A percentile compares a stretch with the other conserved stretches of the same genome.
These are phyloP conservation scores for Diophrys sp. DNA, from an alignment of 73 alveolate species.

Conservation along the genomic window DNA sequence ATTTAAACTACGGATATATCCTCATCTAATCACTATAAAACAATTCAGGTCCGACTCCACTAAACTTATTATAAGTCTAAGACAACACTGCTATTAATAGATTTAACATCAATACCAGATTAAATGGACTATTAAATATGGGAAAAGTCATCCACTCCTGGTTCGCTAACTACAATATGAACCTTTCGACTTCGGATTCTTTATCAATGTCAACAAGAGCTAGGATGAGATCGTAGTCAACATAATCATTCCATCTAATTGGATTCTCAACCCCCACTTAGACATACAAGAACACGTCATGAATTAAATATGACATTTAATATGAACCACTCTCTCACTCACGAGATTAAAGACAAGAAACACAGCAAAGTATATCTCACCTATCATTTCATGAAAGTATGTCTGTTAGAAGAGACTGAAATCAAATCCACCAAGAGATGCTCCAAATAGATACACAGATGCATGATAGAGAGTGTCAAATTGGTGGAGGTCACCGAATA, in stretches of 20 bases:
- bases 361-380: neutral
- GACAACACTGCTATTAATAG: neutral
- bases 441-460: neutral
- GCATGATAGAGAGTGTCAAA: neutral
- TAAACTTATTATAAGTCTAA: neutral
- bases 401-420: neutral
- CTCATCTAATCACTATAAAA: neutral
- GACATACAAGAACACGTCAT: too few relatives aligned
- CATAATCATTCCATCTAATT: too few relatives aligned
- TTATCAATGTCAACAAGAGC: too few relatives aligned
- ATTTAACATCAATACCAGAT: neutral
- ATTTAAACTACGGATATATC: neutral
- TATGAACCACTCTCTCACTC: too few relatives aligned
- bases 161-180: too few relatives aligned
- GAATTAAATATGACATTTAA: too few relatives aligned
- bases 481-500: neutral
- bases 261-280: too few relatives aligned
- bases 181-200: too few relatives aligned
- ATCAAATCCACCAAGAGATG: constrained; percentile 20
- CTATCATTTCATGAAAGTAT: neutral
- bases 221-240: too few relatives aligned
- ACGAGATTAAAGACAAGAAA: too few relatives aligned
- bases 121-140: too few relatives aligned
- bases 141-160: too few relatives aligned
- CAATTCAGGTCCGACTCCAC: neutral